Base-by-base conservation (phyloP, 257 asterid species). In the Haberlea rhodopensis region DNA sequence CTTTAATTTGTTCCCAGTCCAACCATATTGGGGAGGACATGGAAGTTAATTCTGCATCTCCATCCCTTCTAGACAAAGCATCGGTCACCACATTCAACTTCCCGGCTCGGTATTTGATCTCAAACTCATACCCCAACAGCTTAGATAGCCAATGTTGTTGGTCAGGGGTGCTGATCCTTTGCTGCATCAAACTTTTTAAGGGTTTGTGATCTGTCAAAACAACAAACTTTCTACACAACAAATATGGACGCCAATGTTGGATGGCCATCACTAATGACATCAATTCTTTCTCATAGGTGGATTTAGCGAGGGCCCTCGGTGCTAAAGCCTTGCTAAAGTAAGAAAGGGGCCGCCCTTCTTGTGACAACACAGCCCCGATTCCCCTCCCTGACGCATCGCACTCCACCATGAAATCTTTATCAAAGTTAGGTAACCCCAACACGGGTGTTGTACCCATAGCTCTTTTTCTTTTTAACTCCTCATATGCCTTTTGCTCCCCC, bases 31-130 rank as follows among this genome's bases (percentile, higher is more conserved):
- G n/a, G n/a, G n/a, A n/a, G n/a, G n/a, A n/a, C 40, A 8, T 0
- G 2, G 11, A 1, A 31, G 0, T n/a, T 7, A 1, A 0, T 11
- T 11, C 2, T 3, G n/a, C n/a, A n/a, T n/a, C 1, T 2, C 8
- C 2, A 0, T 31, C 40, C 8, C 40, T 7, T 8, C 40, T 0
- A 0, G 40, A 31, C 9, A 31, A 7, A 0, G 40, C 40, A 31
- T 31, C 40, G 1, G 40, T 1, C 1, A 4, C 9, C 40, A 10
- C 40, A 31, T 31, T 31, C 8, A 7, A 7, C 40, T n/a, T n/a
- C n/a, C 11, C 11, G 1, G 1, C 11, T 7, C 8, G 6, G 1
- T 31, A 7, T 2, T 31, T 31, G 2, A 31, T 31, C 0, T 31
- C 40, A 31, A 31, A 31, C 9, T 8, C 40, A 31, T 31, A 31